These are phyloP conservation scores for Carnegiea gigantea DNA, from an alignment of 179 eudicot genomes.

Conservation along the genomic window DNA sequence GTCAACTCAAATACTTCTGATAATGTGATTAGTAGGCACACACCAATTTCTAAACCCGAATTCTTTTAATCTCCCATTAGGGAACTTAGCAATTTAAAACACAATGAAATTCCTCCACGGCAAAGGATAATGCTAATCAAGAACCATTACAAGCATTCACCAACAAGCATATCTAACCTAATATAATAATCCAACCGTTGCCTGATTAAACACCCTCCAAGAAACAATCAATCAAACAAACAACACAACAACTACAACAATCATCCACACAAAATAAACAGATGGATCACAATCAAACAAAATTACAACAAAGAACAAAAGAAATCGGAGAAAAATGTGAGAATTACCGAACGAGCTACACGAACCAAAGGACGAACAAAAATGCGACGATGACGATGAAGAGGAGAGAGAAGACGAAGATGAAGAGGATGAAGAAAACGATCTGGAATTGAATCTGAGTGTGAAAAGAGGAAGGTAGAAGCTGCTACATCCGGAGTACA, in stretches of 20 bases:
- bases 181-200: neutral
- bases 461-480: conserved; percentile 24
- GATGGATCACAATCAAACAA: neutral
- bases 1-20: neutral
- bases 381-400: conserved; percentile 39
- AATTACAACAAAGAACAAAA: too few species aligned
- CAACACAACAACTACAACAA: neutral
- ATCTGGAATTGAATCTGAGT: conserved; percentile 25
- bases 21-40: too few species aligned
- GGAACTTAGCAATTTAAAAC: neutral
- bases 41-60: too few species aligned
- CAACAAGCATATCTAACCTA: neutral
- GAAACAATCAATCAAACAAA: conserved; percentile 5
- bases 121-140: neutral
- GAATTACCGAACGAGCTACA: conserved; percentile 40
- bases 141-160: neutral
- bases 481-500: conserved; percentile 16
- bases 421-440: conserved; percentile 25
- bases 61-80: too few species aligned
- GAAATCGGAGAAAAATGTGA: neutral
- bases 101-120: neutral
- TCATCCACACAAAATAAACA: neutral
- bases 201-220: neutral
- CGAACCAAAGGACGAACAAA: conserved; percentile 36
- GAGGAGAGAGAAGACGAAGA: conserved; percentile 27